phyloP scores from a whole-genome alignment of 2,329 filamentous ascomycete genomes.

The Neurospora sp. region DNA sequence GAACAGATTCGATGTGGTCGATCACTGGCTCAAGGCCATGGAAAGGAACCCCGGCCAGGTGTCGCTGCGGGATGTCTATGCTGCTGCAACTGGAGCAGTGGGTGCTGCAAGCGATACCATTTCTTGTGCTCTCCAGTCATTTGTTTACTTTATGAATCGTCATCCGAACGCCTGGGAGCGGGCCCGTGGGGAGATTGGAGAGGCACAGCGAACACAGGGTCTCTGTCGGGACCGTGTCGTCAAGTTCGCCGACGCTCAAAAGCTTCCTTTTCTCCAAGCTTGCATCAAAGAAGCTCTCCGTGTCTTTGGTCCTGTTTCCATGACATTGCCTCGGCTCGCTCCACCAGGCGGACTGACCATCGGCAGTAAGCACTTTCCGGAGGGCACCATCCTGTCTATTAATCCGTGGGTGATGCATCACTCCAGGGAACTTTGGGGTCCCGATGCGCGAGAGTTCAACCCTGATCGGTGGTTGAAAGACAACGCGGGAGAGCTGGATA shows the following conservation, averaged over 20 bases:
- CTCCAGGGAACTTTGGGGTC: conserved; percentile 16
- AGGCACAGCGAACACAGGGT: conserved; percentile 6
- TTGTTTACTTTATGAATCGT: conserved; percentile 19
- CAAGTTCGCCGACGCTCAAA: conserved; percentile 19
- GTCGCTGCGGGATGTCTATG: conserved; percentile 14
- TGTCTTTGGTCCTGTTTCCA: conserved; percentile 19
- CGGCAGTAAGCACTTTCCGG: conserved; percentile 19
- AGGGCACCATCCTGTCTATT: conserved; percentile 19
- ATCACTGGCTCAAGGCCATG: conserved; percentile 18
- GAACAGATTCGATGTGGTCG: conserved; percentile 15
- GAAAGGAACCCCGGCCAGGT: conserved; percentile 13
- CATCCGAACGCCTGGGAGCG: conserved; percentile 12
- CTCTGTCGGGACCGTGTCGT: conserved; percentile 11
- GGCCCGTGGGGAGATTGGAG: conserved; percentile 16
- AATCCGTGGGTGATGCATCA: conserved; percentile 20
- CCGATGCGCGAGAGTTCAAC: conserved; percentile 14
- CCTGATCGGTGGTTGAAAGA: conserved; percentile 17
- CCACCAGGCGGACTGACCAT: conserved; percentile 18
- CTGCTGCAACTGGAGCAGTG: conserved; percentile 10
- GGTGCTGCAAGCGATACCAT: conserved; percentile 17
- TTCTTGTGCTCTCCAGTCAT: conserved; percentile 15
- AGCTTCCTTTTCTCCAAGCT: conserved; percentile 23
- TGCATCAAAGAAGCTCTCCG: conserved; percentile 25
- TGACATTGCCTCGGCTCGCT: conserved; percentile 20
- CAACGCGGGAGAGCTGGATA: conserved; percentile 9